phyloP scores from a whole-genome alignment of 2,329 filamentous ascomycete genomes.

The Camillea tinctor region DNA sequence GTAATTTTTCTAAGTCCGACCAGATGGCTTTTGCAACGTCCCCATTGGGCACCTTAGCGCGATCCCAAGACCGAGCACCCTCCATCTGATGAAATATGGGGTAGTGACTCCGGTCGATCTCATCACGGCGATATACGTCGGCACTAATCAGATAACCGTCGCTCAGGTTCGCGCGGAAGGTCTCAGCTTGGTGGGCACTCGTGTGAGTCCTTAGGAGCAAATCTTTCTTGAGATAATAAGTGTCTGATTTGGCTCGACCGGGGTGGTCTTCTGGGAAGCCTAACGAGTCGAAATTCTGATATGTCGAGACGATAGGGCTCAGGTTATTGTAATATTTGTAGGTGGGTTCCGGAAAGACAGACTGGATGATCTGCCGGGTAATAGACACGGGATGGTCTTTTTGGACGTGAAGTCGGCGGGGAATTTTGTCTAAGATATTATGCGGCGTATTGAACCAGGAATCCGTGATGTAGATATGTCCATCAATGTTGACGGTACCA shows the following conservation, averaged over 20 bases:
- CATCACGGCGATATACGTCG: slow-evolving; percentile 93
- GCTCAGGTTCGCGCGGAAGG: slow-evolving; percentile 70
- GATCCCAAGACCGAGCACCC: slow-evolving; percentile 86
- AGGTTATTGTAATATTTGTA: slow-evolving; percentile 78
- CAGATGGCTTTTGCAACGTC: slow-evolving; percentile 65
- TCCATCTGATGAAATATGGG: slow-evolving; percentile 99
- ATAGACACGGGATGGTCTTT: slow-evolving; percentile 87
- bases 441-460: slow-evolving; percentile 81
- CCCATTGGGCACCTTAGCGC: slow-evolving; percentile 54
- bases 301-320: slow-evolving; percentile 78
- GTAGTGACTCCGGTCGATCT: slow-evolving; percentile 92
- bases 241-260: slow-evolving; percentile 83
- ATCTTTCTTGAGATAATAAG: slow-evolving; percentile 86
- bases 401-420: slow-evolving; percentile 83
- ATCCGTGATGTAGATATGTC: slow-evolving; percentile 65
- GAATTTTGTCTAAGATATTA: slow-evolving; percentile 71
- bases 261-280: slow-evolving; percentile 87
- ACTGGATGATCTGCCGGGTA: slow-evolving; percentile 89
- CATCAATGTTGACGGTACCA: slow-evolving; percentile 58
- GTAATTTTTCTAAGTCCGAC: slow-evolving; percentile 69
- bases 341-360: slow-evolving; percentile 70
- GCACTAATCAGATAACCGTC: slow-evolving; percentile 87
- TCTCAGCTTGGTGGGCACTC: slow-evolving; percentile 84
- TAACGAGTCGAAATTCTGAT: slow-evolving; percentile 95
- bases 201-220: slow-evolving; percentile 92